A percentile compares a stretch with the other conserved stretches of the same genome.
Evolutionary conservation across 495 filamentous ascomycete genomes (phyloP).

Genomic region (Penicillium tannophilum): DNA sequence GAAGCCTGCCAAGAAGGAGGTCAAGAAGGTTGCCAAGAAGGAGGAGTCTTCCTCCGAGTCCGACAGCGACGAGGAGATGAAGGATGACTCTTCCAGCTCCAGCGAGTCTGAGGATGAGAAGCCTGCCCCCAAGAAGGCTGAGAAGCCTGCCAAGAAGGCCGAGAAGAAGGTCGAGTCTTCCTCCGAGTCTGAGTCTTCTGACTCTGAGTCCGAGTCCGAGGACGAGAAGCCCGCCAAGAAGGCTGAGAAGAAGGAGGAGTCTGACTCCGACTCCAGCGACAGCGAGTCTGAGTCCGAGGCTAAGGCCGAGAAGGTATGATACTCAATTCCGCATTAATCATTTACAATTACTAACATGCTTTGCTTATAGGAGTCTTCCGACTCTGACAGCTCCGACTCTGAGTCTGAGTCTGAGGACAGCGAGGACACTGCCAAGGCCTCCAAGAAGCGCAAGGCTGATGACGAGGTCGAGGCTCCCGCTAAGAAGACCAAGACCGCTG

Average conservation of each 20-base stretch:
- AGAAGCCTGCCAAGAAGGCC: conserved; percentile 18
- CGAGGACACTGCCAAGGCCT: conserved; percentile 48
- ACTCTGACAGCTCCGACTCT: conserved; percentile 42
- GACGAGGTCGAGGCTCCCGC: conserved; percentile 59
- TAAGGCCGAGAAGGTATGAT: conserved; percentile 43
- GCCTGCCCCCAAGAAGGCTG: conserved; percentile 31
- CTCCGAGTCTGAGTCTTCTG: conserved; percentile 31
- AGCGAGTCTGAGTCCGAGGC: conserved; percentile 39
- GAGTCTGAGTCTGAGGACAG: conserved; percentile 54
- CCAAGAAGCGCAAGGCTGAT: conserved; percentile 92
- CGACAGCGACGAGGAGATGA: conserved; percentile 39
- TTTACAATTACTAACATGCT: conserved; percentile 11
- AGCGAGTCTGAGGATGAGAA: conserved; percentile 37
- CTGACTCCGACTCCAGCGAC: conserved; percentile 25
- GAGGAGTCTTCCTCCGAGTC: conserved; percentile 39
- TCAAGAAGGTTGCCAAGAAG: conserved; percentile 34
- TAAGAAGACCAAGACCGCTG: conserved; percentile 86
- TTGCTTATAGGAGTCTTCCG: conserved; percentile 27
- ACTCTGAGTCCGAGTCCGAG: conserved; percentile 36
- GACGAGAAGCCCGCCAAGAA: conserved; percentile 40
- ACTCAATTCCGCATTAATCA: conserved; percentile 1
- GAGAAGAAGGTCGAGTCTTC: conserved; percentile 30
- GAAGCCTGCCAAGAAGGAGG: conserved; percentile 37
- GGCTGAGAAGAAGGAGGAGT: conserved; percentile 35
- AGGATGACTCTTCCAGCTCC: conserved; percentile 28